phyloP scores from a whole-genome alignment of 75 land plant genomes.

The Sequoia sempervirens region DNA sequence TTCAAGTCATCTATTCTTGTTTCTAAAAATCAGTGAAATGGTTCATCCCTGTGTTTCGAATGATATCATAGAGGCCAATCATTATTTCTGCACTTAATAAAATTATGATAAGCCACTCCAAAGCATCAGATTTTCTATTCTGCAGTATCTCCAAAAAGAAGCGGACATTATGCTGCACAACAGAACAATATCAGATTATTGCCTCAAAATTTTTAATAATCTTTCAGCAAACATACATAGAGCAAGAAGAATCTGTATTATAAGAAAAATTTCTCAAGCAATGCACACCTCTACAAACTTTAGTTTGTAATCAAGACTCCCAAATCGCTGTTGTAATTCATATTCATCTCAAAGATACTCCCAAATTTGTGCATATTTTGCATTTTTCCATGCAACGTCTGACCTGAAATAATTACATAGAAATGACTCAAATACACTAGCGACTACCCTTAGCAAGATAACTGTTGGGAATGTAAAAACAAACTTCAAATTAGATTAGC shows the following conservation, averaged over 20 bases:
- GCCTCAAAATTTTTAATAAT: neutral
- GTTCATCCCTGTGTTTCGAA: constrained; percentile 6
- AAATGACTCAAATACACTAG: neutral
- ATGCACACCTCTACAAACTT: constrained; percentile 81
- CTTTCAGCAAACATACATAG: neutral
- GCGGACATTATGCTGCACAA: constrained; percentile 64
- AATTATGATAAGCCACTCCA: constrained; percentile 65
- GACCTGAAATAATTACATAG: constrained; percentile 34
- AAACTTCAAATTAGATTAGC: neutral
- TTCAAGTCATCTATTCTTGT: neutral
- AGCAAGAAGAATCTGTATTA: neutral
- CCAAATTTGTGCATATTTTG: constrained; percentile 76
- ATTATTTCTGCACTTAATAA: constrained; percentile 51
- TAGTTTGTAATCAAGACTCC: constrained; percentile 76
- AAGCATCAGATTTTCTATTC: constrained; percentile 57
- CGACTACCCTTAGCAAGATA: neutral
- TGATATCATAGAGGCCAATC: constrained; percentile 57
- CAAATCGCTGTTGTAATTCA: constrained; percentile 71
- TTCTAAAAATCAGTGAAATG: neutral
- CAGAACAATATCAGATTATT: neutral
- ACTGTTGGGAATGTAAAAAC: neutral
- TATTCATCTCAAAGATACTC: constrained; percentile 76
- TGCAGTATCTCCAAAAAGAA: constrained; percentile 72
- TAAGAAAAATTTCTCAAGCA: neutral
- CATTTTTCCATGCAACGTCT: constrained; percentile 83